Base-by-base conservation (phyloP, 1,284 basidiomycete species). In the Moesziomyces parantarcticus region DNA sequence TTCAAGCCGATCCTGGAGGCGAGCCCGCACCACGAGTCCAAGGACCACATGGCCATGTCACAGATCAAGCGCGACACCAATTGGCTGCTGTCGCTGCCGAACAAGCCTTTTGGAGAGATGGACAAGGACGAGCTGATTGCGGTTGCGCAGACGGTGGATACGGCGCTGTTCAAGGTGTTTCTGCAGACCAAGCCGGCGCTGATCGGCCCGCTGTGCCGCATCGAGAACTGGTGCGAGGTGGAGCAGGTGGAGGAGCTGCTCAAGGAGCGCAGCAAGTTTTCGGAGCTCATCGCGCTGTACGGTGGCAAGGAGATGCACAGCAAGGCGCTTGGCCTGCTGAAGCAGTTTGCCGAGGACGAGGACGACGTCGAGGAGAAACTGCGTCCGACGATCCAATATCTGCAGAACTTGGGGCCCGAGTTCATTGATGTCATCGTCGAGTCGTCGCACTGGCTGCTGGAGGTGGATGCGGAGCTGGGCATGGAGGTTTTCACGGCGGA, bases 201-300 rank as follows among this genome's bases (percentile, higher is more conserved):
- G 61, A 86, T 99, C 5, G 94, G 93, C 0, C 89, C 93, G 23
- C 84, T 99, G 44, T 98, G 96, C 84, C 88, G 97, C 40, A 87
- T 96, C 41, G 89, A 92, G 21, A 98, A 98, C 84, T 99, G 94
- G 93, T 98, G 95, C 84, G 94, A 98, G 80, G 94, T 98, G 0
- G 90, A 90, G 1, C 93, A 98, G 81, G 93, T 99, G 0, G 94
- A 98, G 83, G 92, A 92, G 80, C 89, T 94, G 59, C 85, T 99
- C 44, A 88, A 89, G 70, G 89, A 89, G 36, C 88, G 91, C 32
- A 90, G 92, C 92, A 95, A 94, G 89, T 92, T 89, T 79, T 88
- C 90, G 1, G 97, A 99, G 83, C 88, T 99, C 51, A 90, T 94
- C 48, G 92, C 93, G 82, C 85, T 99, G 40, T 99, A 97, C 83